Base-by-base conservation (phyloP, 2,329 filamentous ascomycete genomes). In the Cladosporium sp. region DNA sequence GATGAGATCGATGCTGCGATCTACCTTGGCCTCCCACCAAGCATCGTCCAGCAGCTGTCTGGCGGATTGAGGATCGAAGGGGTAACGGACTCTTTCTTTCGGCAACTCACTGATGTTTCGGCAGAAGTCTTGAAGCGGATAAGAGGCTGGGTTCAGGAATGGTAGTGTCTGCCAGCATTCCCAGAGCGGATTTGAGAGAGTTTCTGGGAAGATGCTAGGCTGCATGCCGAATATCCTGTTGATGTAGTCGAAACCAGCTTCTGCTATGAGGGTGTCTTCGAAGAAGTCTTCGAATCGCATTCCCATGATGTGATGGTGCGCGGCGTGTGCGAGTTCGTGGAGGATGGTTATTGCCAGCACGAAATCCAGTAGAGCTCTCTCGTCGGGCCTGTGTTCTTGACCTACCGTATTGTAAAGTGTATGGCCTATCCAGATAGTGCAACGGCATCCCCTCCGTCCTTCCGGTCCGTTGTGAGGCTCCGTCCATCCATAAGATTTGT, bases 281-380 rank as follows among this genome's bases (percentile, higher is more conserved):
- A 56, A 56, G 17, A 56, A 56, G 15, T 56, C 54, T 37, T 56
- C 54, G 25, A 15, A 11, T 17, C 42, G 40, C 7, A 8, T n/a
- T 8, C 40, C 42, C 12, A 47, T 56, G 25, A 45, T 28, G 54
- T 17, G n/a, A 9, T 19, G n/a, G 8, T 30, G 15, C n/a, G 42
- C 40, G 20, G 54, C 54, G 30, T 56, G 54, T 25, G 39, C 54
- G 9, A 56, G 7, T 28, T 49, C 54, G 30, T 56, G 54, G 1
- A 56, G 40, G 14, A 56, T 17, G 5, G 37, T 19, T 15, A 38
- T 25, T 8, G 54, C 17, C 39, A 56, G 22, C 14, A 14, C 15
- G 28, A 56, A 49, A 5, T 36, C n/a, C 1, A 36, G 49, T 11
- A 38, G 11, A 1, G 19, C 12, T 7, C 30, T 51, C 3, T 51